Conservation (phyloP, 2,329 filamentous ascomycete genomes). For the Dothistroma septosporum region DNA sequence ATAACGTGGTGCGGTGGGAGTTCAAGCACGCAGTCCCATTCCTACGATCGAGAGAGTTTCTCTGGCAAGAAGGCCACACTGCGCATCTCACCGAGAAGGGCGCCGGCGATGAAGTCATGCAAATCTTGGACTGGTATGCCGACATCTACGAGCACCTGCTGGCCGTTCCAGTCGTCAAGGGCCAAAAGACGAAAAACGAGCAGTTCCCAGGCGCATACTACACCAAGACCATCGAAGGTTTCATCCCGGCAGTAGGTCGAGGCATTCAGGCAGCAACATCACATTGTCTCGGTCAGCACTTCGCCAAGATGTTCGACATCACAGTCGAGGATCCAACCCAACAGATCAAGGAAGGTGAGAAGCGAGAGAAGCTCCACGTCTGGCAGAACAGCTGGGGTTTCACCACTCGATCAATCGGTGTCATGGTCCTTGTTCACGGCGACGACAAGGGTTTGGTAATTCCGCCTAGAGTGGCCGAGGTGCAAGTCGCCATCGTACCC, state of each 20-base stretch:
- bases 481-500: slow-evolving; percentile 82
- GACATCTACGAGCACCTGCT: slow-evolving; percentile 89
- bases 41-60: slow-evolving; percentile 86
- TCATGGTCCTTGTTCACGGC: slow-evolving; percentile 98
- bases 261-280: slow-evolving; percentile 96
- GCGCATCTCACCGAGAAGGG: slow-evolving; percentile 81
- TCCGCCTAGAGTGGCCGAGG: slow-evolving; percentile 81
- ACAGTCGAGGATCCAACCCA: slow-evolving; percentile 84
- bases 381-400: slow-evolving; percentile 99
- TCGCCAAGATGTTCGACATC: slow-evolving; percentile 99
- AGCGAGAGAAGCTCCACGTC: slow-evolving; percentile 75
- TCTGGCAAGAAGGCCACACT: slow-evolving; percentile 97
- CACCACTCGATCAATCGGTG: slow-evolving; percentile 92
- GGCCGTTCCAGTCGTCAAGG: slow-evolving; percentile 90
- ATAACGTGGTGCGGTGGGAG: slow-evolving; percentile 92
- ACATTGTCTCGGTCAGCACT: slow-evolving; percentile 94
- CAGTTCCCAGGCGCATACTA: slow-evolving; percentile 97
- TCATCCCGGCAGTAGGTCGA: slow-evolving; percentile 90
- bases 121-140: slow-evolving; percentile 92
- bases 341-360: slow-evolving; percentile 59
- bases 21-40: slow-evolving; percentile 88
- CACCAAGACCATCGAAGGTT: slow-evolving; percentile 94
- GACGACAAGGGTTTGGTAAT: slow-evolving; percentile 94
- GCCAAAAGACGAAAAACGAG: slow-evolving; percentile 93
- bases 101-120: slow-evolving; percentile 78